A percentile compares a stretch with the other conserved stretches of the same genome.
These are phyloP conservation scores for Collybia mongolica DNA, from an alignment of 768 basidiomycete species.

Conservation along the genomic window DNA sequence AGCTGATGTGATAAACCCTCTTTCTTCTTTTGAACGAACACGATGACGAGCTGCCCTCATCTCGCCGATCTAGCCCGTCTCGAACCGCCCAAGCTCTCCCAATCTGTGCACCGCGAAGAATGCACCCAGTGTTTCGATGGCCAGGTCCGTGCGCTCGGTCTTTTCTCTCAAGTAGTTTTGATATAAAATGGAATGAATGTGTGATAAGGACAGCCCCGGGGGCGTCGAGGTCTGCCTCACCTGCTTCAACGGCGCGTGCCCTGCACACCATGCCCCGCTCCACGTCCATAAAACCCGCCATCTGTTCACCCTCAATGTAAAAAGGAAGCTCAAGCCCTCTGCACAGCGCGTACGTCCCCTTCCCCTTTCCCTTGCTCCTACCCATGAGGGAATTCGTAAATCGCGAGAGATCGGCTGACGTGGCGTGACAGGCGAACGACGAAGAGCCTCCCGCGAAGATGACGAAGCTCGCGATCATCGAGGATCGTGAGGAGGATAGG, in stretches of 20 bases:
- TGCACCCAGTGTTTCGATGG: slow-evolving; percentile 97
- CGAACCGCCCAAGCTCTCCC: slow-evolving; percentile 57
- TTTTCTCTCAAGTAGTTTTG: background rate
- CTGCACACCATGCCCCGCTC: slow-evolving; percentile 68
- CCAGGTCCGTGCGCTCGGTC: slow-evolving; percentile 51
- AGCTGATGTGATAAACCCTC: too few species aligned
- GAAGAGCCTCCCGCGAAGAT: slow-evolving; percentile 88
- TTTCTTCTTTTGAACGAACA: too few species aligned
- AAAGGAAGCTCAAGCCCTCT: slow-evolving; percentile 64
- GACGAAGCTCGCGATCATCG: slow-evolving; percentile 83
- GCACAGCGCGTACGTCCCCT: slow-evolving; percentile 58
- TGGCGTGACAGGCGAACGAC: slow-evolving; percentile 52
- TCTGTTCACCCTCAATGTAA: slow-evolving; percentile 75
- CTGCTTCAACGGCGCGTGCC: slow-evolving; percentile 95
- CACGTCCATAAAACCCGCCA: slow-evolving; percentile 79
- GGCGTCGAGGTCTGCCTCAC: slow-evolving; percentile 88
- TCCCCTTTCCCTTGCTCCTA: background rate
- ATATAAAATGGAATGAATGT: slow-evolving; percentile 5
- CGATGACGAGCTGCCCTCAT: slow-evolving; percentile 54
- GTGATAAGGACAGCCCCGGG: slow-evolving; percentile 70
- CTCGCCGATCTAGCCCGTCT: slow-evolving; percentile 46
- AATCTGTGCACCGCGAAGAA: slow-evolving; percentile 86
- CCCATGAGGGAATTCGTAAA: background rate
- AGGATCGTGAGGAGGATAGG: slow-evolving; percentile 87
- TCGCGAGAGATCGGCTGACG: background rate